phyloP scores from a whole-genome alignment of 495 filamentous ascomycete genomes.

The Hypoxylon rickii region DNA sequence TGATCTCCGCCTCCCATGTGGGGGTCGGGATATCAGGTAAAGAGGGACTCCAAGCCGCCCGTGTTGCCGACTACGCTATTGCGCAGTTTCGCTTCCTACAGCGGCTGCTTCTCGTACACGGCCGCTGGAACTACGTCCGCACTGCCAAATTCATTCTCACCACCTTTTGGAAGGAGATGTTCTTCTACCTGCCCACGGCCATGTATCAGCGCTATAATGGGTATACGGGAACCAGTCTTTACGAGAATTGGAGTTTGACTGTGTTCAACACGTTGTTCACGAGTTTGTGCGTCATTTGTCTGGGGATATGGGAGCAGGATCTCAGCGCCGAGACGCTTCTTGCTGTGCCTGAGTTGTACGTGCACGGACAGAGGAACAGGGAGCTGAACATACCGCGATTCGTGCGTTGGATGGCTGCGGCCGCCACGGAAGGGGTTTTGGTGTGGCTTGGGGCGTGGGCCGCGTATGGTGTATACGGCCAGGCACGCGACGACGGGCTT shows the following conservation, averaged over 20 bases:
- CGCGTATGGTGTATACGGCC: conserved; percentile 59
- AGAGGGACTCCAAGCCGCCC: conserved; percentile 86
- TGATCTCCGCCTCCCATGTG: conserved; percentile 94
- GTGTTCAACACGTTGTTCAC: conserved; percentile 95
- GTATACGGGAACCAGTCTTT: conserved; percentile 86
- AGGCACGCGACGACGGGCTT: conserved; percentile 56
- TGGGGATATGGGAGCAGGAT: conserved; percentile 88
- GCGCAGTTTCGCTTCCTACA: conserved; percentile 88
- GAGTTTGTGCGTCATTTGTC: conserved; percentile 81
- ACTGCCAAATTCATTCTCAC: conserved; percentile 86
- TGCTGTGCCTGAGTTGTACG: conserved; percentile 87
- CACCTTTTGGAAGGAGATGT: conserved; percentile 82
- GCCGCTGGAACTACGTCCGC: conserved; percentile 91
- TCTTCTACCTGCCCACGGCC: conserved; percentile 87
- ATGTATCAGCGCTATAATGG: conserved; percentile 84
- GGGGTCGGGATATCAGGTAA: conserved; percentile 91
- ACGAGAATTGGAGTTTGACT: conserved; percentile 81
- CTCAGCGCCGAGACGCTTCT: conserved; percentile 78
- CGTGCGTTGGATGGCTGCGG: conserved; percentile 79
- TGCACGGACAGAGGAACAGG: conserved; percentile 72
- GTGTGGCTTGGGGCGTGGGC: conserved; percentile 75
- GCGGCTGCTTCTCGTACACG: conserved; percentile 87
- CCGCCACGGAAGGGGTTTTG: conserved; percentile 71
- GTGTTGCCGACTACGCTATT: conserved; percentile 89
- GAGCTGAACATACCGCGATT: conserved; percentile 80